Percentiles rank a stretch among this genome's conserved stretches.
Evolutionary conservation across 805 yeast genomes (phyloP).

Genomic region (Sugiyamaella mastotermitis): DNA sequence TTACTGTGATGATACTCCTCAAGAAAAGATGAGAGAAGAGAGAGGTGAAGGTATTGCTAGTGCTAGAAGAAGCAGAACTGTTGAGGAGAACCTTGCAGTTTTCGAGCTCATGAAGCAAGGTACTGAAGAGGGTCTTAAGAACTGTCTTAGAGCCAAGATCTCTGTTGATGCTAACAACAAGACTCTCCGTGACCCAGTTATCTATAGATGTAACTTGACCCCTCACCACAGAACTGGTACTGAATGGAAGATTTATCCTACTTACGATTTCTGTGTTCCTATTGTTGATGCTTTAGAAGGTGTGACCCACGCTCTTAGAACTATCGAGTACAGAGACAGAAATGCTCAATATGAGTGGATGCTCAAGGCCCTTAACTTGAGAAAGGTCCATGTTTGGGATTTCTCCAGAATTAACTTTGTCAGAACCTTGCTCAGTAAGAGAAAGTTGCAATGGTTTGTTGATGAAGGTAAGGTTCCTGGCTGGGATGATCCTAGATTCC

Average conservation of each 20-base stretch:
- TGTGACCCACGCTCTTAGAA: slow-evolving; percentile 95
- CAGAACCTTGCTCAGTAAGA: slow-evolving; percentile 89
- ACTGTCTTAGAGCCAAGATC: slow-evolving; percentile 95
- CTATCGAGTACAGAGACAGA: slow-evolving; percentile 98
- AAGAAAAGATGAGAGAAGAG: slow-evolving; percentile 95
- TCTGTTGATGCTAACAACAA: slow-evolving; percentile 88
- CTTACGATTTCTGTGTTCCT: slow-evolving; percentile 98
- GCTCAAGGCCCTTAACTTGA: slow-evolving; percentile 68
- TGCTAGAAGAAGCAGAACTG: slow-evolving; percentile 83
- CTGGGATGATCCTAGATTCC: slow-evolving; percentile 99
- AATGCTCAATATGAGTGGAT: slow-evolving; percentile 98
- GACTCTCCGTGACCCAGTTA: slow-evolving; percentile 95
- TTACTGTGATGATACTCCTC: slow-evolving; percentile 94
- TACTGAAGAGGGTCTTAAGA: slow-evolving; percentile 84
- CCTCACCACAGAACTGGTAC: slow-evolving; percentile 97
- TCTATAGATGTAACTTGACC: slow-evolving; percentile 93
- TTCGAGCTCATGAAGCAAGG: slow-evolving; percentile 94
- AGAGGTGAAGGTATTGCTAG: slow-evolving; percentile 97
- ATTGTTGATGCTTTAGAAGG: slow-evolving; percentile 94
- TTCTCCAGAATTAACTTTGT: slow-evolving; percentile 96
- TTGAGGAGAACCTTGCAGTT: slow-evolving; percentile 83
- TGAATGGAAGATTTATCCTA: slow-evolving; percentile 94
- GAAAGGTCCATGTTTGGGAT: slow-evolving; percentile 97
- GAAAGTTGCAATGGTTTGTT: slow-evolving; percentile 99
- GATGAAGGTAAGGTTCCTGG: slow-evolving; percentile 80